Percentiles rank a stretch among this genome's conserved stretches.
phyloP scores from a whole-genome alignment of 2,329 filamentous ascomycete species.

The Drechslera avenae region DNA sequence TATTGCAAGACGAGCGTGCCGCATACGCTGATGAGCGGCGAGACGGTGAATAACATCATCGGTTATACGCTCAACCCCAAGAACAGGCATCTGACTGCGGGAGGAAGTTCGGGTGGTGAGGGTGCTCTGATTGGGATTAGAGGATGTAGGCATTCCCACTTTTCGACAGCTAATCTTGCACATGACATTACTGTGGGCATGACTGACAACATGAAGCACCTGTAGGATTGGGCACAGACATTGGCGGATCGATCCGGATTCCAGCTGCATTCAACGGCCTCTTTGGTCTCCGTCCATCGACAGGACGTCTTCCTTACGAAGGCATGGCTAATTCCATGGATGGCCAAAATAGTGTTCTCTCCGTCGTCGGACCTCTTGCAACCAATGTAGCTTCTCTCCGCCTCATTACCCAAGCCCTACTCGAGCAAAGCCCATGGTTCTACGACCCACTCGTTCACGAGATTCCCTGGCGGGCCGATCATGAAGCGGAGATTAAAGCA shows the following conservation, averaged over 20 bases:
- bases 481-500: conserved; percentile 34
- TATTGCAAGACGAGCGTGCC: conserved; percentile 65
- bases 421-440: conserved; percentile 67
- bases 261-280: conserved; percentile 64
- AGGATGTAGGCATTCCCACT: conserved; percentile 49
- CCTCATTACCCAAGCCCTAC: conserved; percentile 61
- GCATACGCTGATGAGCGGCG: conserved; percentile 62
- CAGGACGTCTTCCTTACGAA: conserved; percentile 55
- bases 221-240: conserved; percentile 63
- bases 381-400: conserved; percentile 61
- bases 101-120: conserved; percentile 66
- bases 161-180: background rate
- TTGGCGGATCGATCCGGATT: conserved; percentile 62
- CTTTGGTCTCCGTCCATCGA: conserved; percentile 59
- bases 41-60: conserved; percentile 67
- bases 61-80: conserved; percentile 63
- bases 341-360: conserved; percentile 67
- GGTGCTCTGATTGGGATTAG: conserved; percentile 62
- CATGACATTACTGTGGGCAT: no score
- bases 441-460: conserved; percentile 68
- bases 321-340: conserved; percentile 64
- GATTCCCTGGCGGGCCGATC: conserved; percentile 65
- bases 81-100: conserved; percentile 59
- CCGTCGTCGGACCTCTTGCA: conserved; percentile 67
- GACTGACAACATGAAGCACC: conserved; percentile 39